Percentiles rank a stretch among this genome's conserved stretches.
These are phyloP conservation scores for Nadsonia commutata DNA, from an alignment of 1,139 yeast species.

Conservation along the genomic window DNA sequence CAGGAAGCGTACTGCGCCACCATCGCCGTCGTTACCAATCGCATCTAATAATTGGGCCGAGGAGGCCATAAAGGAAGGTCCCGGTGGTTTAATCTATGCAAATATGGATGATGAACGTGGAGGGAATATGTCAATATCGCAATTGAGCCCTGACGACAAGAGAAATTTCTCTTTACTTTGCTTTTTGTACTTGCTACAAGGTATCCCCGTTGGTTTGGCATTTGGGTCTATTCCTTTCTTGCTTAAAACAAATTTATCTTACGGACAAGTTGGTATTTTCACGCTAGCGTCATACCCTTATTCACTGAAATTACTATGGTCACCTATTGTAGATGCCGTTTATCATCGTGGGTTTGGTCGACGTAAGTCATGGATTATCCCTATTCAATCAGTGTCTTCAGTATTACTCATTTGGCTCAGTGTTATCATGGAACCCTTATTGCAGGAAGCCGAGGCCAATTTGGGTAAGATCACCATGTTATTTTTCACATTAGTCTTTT, in stretches of 20 bases:
- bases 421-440: conserved; percentile 35
- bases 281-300: conserved; percentile 91
- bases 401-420: conserved; percentile 54
- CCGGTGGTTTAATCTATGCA: conserved; percentile 1
- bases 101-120: conserved; percentile 1
- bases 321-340: conserved; percentile 87
- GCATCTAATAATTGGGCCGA: conserved; percentile 6
- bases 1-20: not conserved
- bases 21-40: conserved; percentile 1
- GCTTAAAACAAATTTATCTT: conserved; percentile 66
- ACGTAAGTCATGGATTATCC: conserved; percentile 88
- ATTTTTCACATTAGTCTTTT: conserved; percentile 63
- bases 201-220: conserved; percentile 90
- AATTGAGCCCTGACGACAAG: conserved; percentile 19
- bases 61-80: conserved; percentile 1
- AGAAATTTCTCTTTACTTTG: conserved; percentile 64
- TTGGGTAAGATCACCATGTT: conserved; percentile 40
- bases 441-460: conserved; percentile 37
- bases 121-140: conserved; percentile 6
- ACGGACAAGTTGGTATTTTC: conserved; percentile 81
- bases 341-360: conserved; percentile 59
- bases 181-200: conserved; percentile 68
- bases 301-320: conserved; percentile 82
- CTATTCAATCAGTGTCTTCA: conserved; percentile 71
- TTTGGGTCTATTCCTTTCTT: conserved; percentile 94